Base-by-base conservation (phyloP, 305 asterid species). In the Salvia sclarea region DNA sequence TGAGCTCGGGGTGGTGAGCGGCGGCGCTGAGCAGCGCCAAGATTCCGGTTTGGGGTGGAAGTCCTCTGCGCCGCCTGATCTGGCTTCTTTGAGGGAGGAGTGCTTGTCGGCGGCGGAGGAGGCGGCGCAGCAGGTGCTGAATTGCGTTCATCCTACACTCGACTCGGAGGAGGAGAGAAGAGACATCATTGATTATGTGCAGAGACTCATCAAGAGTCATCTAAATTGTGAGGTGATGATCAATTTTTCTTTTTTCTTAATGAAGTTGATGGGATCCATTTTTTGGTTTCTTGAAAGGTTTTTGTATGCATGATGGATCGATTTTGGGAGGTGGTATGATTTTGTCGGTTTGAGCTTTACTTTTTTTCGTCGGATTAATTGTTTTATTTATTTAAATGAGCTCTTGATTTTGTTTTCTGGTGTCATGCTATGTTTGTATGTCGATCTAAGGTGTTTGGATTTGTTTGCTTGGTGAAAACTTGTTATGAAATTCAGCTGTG, bases 111-210 rank as follows among this genome's bases (percentile, higher is more conserved):
- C 59, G 20, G 97, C 89, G 45, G 95, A 92, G 71, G 89, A 80
- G 66, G 79, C 78, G 61, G 74, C 78, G 0, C 71, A 76, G 22
- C 79, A 85, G 61, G 86, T 90, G 71, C 35, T 90, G 75, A 84
- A 83, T 71, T 86, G 78, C 60, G 61, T 88, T 60, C 96, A 88
- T 74, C 97, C 97, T 0, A 88, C 92, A 3, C 79, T 92, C 13
- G 95, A 90, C 75, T 76, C 96, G 4, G 96, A 90, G 75, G 98
- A 92, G 79, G 79, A 69, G 80, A 82, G 97, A 67, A 81, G 71
- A 48, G 90, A 84, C 76, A 86, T 93, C 70, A 73, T 84, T 73
- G 96, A 93, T 71, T 83, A 82, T 71, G 67, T 93, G 22, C 95
- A 83, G 77, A 84, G 84, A 8, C 91, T 90, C 45, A 25, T 93